phyloP scores from a whole-genome alignment of 23 red algal genomes.

The Pyropia haitanensis region DNA sequence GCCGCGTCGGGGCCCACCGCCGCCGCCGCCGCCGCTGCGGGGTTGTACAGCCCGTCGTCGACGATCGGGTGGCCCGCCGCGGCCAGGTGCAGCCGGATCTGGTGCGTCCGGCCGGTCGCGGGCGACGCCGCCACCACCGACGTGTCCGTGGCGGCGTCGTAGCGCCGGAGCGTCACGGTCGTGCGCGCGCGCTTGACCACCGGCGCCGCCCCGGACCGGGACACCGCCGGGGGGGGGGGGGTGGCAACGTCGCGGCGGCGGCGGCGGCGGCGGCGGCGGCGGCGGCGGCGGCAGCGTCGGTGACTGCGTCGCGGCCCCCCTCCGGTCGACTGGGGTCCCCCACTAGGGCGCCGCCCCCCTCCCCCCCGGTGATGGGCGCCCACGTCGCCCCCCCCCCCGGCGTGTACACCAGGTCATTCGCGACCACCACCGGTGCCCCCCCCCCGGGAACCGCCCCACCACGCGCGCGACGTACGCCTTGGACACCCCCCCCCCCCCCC shows the following conservation, averaged over 20 bases:
- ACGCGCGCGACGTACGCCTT: constrained; percentile 74
- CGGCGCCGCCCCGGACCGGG: too few species aligned
- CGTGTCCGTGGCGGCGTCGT: constrained; percentile 3
- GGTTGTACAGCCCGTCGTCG: constrained; percentile 67
- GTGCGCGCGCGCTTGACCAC: too few species aligned
- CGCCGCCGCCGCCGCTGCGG: not conserved
- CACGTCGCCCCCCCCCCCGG: too few species aligned
- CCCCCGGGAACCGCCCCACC: constrained; percentile 37
- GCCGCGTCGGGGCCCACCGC: too few species aligned
- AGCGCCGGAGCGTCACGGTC: not conserved
- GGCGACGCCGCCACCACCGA: constrained; percentile 64
- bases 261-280: too few species aligned
- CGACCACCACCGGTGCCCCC: too few species aligned
- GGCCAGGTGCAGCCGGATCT: constrained; percentile 87
- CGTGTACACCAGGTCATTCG: too few species aligned
- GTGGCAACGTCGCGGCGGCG: too few species aligned
- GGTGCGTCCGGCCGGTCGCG: constrained; percentile 86
- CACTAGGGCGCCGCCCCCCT: too few species aligned
- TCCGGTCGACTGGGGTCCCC: too few species aligned
- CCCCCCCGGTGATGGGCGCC: too few species aligned
- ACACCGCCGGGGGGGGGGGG: too few species aligned
- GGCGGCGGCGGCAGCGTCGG: not conserved
- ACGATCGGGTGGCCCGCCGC: constrained; percentile 63
- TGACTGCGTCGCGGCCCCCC: not conserved
- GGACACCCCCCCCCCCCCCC: constrained; percentile 31